Evolutionary conservation across 1,284 basidiomycete genomes (phyloP).

Genomic region (Athelia sp.): DNA sequence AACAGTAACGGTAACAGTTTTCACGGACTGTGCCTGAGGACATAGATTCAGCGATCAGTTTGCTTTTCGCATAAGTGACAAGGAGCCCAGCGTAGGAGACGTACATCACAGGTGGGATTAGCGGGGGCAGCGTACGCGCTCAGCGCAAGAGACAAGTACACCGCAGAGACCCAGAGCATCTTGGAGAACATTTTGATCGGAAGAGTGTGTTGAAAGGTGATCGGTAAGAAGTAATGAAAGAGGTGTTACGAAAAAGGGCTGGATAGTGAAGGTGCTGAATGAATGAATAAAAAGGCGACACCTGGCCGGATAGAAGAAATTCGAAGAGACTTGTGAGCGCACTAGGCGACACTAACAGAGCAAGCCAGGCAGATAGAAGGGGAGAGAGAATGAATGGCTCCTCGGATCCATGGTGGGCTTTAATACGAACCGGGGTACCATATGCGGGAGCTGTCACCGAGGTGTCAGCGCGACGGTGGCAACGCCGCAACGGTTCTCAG

Average conservation of each 20-base stretch:
- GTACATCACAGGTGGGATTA: constrained; percentile 11
- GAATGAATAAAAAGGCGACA: not conserved
- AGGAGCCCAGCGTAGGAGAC: constrained; percentile 1
- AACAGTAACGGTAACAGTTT: constrained; percentile 7
- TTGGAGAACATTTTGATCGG: constrained; percentile 23
- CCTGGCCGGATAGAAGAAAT: not conserved
- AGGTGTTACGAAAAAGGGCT: not conserved
- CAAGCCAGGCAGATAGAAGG: constrained; percentile 2
- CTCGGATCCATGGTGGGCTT: not conserved
- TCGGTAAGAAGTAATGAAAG: constrained; percentile 1
- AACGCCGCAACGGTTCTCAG: not conserved
- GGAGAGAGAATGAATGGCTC: not conserved
- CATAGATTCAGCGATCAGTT: not conserved
- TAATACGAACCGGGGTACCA: not conserved
- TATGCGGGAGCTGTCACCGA: not conserved
- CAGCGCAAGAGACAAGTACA: constrained; percentile 24
- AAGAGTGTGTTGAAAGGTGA: not conserved
- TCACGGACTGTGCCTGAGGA: not conserved
- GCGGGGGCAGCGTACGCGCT: constrained; percentile 22
- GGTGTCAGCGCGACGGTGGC: not conserved
- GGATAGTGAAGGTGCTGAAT: not conserved
- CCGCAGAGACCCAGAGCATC: constrained; percentile 23
- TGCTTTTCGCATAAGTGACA: not conserved
- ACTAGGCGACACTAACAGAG: constrained; percentile 1
- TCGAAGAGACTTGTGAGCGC: constrained; percentile 1